phyloP scores from a whole-genome alignment of 2,329 filamentous ascomycete species.

The Colletotrichum plurivorum region DNA sequence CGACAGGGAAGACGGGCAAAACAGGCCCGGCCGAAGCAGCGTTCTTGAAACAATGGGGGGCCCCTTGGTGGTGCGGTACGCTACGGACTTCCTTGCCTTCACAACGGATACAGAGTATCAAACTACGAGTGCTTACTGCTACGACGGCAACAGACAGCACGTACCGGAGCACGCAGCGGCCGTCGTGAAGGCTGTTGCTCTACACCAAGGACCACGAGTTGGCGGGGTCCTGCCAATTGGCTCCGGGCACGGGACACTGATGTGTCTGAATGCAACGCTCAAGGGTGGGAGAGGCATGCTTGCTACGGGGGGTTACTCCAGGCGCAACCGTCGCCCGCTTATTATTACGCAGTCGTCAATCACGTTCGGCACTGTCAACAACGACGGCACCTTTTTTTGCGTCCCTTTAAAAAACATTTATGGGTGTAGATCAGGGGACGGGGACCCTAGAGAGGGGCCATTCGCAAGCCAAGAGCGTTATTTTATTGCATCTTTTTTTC shows the following conservation, averaged over 20 bases:
- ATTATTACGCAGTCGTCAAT: no score
- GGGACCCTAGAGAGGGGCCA: not conserved
- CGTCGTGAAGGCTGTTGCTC: slow-evolving; percentile 16
- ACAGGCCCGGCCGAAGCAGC: slow-evolving; percentile 14
- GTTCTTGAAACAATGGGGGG: slow-evolving; percentile 31
- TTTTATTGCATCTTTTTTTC: not conserved
- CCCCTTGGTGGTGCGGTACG: slow-evolving; percentile 13
- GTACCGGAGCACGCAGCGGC: slow-evolving; percentile 2
- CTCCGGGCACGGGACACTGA: no score
- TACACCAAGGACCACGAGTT: slow-evolving; percentile 2
- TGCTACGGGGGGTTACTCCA: no score
- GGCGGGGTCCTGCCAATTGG: slow-evolving; percentile 6
- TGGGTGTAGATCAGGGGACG: slow-evolving; percentile 18
- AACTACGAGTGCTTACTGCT: no score
- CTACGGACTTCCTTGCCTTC: not conserved
- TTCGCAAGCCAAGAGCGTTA: slow-evolving; percentile 9
- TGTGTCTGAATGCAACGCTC: no score
- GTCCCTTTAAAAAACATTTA: not conserved
- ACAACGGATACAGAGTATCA: no score
- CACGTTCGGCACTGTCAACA: not conserved
- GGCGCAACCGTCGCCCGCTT: no score
- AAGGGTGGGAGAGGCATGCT: not conserved
- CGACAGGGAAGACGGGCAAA: slow-evolving; percentile 5
- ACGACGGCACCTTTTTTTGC: not conserved
- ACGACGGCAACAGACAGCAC: no score